Base-by-base conservation (phyloP, 441 rosid species). In the Jatropha multifida region DNA sequence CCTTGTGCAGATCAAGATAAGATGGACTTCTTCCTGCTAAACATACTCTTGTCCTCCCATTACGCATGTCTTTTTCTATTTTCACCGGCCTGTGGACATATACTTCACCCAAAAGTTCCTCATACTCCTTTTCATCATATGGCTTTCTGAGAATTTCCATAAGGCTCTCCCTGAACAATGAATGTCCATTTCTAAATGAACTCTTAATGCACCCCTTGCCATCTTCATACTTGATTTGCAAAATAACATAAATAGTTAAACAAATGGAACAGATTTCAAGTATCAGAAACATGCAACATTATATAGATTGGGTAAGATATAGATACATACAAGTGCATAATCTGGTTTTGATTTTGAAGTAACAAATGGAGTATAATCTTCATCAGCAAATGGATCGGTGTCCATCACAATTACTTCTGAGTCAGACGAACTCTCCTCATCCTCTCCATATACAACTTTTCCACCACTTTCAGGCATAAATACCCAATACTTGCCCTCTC, bases 351-450 rank as follows among this genome's bases (percentile, higher is more conserved):
- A 59, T 63, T 81, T 82, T 71, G 78, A 68, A 74, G 83, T 42
- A 55, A 81, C 85, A 68, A 83, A 85, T 20, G 86, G 88, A 32
- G 75, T 72, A 56, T 58, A 65, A 37, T 70, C 64, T 77, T 74
- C 82, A 81, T 59, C 70, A 55, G 66, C n/a, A 78, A 81, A 78
- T 27, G 85, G 84, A 76, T 78, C 69, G 37, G 63, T 6, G 55
- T 90, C 90, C 79, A 83, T 13, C 52, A 76, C 84, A 73, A 85
- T 69, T 8, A 90, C 80, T 75, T 90, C 93, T n/a, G 85, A 82
- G 83, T 86, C 90, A 2, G 83, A 85, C 12, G 79, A 77, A 82
- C 73, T 58, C 64, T 66, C 81, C 58, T 27, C 64, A 60, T 76
- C 85, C 69, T 71, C 79, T 54, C 63, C 87, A 78, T 80, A 77